Base-by-base conservation (phyloP, 1,284 basidiomycete species). In the Phellinidium pouzarii region DNA sequence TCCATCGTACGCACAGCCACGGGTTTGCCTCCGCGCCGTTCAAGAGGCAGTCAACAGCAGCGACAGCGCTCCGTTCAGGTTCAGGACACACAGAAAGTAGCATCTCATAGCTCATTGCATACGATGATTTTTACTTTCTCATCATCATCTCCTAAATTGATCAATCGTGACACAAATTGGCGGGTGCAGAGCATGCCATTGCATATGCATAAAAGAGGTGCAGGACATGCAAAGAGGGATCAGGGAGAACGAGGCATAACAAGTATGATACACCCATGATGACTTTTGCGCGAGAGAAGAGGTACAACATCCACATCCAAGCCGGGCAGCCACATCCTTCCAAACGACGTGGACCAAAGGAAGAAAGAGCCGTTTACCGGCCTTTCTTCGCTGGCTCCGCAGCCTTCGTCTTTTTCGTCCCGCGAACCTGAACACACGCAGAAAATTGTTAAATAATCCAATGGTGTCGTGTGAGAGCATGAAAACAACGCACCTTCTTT, bases 321-420 rank as follows among this genome's bases (percentile, higher is more conserved):
- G 25, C 43, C 27, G 27, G n/a, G 11, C 22, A 14, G 23, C 26
- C 20, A 11, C 9, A 14, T 23, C 25, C 17, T 12, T 27, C 48
- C 48, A 14, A 34, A 34, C 31, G 31, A 37, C 26, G 20, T 3
- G 19, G 27, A 22, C 40, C 40, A 31, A 17, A 31, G 7, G 20
- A 12, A 27, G 44, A 25, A 36, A 11, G 43, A 36, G 17, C 38
- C 17, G 41, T 68, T 68, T 88, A 91, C 75, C 89, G 89, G 71
- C 82, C 80, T 80, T 90, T 90, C 84, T 91, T 91, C 59, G 82
- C 75, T 46, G 88, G 78, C 67, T 96, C 94, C 62, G 86, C 80
- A 59, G 91, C 92, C 85, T 94, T 94, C 74, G 72, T 59, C 79
- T 96, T 96, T 78, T 91, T 91, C 70, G 88, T 92, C 63, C 92